phyloP scores from a whole-genome alignment of 1,284 basidiomycete genomes.

The Sporisorium sorghi region DNA sequence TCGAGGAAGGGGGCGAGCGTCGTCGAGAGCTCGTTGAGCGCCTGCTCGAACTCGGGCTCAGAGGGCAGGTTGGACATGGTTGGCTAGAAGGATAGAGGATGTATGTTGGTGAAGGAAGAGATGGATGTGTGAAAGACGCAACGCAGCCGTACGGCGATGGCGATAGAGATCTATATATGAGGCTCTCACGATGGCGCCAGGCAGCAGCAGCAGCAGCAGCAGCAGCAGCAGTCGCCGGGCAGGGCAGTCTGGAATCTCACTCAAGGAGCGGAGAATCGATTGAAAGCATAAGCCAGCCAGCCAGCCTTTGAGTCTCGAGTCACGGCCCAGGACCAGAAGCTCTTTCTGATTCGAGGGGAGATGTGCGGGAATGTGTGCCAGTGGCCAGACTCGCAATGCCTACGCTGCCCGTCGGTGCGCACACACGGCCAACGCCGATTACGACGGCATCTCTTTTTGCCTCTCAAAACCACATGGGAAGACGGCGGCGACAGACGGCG shows the following conservation, averaged over 20 bases:
- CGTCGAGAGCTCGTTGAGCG: slow-evolving; percentile 77
- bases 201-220: too few relatives aligned
- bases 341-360: slow-evolving; percentile 2
- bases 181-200: not conserved
- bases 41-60: slow-evolving; percentile 76
- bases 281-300: not conserved
- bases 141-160: too few relatives aligned
- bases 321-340: not conserved
- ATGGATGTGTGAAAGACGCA: not conserved
- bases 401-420: not conserved
- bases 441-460: slow-evolving; percentile 10
- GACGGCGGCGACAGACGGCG: too few relatives aligned
- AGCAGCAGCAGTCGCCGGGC: too few relatives aligned
- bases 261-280: slow-evolving; percentile 1
- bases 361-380: slow-evolving; percentile 8
- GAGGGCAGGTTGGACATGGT: slow-evolving; percentile 68
- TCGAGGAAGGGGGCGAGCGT: slow-evolving; percentile 79
- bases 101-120: not conserved
- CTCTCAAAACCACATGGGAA: not conserved
- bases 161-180: not conserved
- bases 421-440: slow-evolving; percentile 22
- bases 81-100: not conserved
- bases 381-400: not conserved
- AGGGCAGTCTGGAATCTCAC: not conserved
- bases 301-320: slow-evolving; percentile 3